Evolutionary conservation across 2,329 filamentous ascomycete genomes (phyloP).

Genomic region (Zasmidium angulare): DNA sequence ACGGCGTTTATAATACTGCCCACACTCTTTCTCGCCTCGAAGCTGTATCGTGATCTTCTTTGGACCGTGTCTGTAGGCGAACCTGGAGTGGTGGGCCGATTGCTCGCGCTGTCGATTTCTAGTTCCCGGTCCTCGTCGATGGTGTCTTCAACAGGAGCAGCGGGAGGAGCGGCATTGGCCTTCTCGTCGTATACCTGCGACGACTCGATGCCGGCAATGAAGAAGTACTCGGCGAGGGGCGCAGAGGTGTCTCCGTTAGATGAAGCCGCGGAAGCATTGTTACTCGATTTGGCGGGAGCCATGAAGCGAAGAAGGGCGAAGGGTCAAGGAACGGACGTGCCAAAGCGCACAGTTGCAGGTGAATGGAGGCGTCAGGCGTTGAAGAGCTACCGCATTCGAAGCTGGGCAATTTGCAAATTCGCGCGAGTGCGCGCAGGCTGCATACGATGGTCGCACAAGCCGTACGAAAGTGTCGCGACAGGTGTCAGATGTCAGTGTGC

Average conservation of each 20-base stretch:
- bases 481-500: constrained; percentile 11
- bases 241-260: constrained; percentile 43
- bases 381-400: neutral
- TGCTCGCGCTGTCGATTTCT: constrained; percentile 52
- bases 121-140: constrained; percentile 62
- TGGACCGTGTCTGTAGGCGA: constrained; percentile 39
- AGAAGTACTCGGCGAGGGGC: constrained; percentile 67
- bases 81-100: constrained; percentile 47
- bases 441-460: constrained; percentile 8
- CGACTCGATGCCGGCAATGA: constrained; percentile 59
- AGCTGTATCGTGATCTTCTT: constrained; percentile 45
- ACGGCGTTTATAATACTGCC: constrained; percentile 48
- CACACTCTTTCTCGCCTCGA: constrained; percentile 52
- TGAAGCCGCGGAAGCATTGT: constrained; percentile 20
- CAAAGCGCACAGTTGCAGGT: constrained; percentile 1
- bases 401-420: neutral
- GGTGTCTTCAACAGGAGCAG: constrained; percentile 51
- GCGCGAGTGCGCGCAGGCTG: constrained; percentile 3
- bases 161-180: constrained; percentile 18
- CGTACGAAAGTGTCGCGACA: constrained; percentile 4
- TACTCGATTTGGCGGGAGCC: constrained; percentile 23
- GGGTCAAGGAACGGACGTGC: constrained; percentile 23
- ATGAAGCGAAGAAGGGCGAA: constrained; percentile 14
- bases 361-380: neutral
- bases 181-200: constrained; percentile 52